phyloP scores from a whole-genome alignment of 2,329 filamentous ascomycete genomes.

The Cordyceps javanica region DNA sequence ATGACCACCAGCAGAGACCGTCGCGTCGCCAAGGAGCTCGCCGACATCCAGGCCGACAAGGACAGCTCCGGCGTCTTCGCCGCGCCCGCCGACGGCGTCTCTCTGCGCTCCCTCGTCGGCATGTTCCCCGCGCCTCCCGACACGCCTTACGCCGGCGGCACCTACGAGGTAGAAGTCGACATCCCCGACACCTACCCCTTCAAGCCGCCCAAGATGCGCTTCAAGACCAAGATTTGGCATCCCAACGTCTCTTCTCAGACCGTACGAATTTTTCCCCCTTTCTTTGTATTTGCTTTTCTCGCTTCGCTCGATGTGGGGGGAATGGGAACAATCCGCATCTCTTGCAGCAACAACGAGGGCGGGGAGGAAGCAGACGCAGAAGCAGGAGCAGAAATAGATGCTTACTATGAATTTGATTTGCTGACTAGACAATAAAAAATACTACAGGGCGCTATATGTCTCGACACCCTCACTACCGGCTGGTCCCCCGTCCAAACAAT shows the following conservation, averaged over 20 bases:
- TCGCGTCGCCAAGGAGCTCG: slow-evolving; percentile 68
- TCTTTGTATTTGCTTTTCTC: slow-evolving; percentile 15
- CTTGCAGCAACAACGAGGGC: too few species aligned
- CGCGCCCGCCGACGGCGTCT: slow-evolving; percentile 55
- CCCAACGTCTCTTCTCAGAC: slow-evolving; percentile 94
- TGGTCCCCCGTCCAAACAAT: slow-evolving; percentile 97
- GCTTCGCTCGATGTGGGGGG: not conserved
- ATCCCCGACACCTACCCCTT: slow-evolving; percentile 92
- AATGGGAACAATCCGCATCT: not conserved
- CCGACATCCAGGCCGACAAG: slow-evolving; percentile 66
- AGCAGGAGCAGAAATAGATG: too few species aligned
- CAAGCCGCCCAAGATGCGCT: slow-evolving; percentile 83
- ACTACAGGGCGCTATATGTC: slow-evolving; percentile 82
- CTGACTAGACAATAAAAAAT: not conserved
- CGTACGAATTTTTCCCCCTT: slow-evolving; percentile 46
- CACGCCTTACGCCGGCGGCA: slow-evolving; percentile 86
- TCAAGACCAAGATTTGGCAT: slow-evolving; percentile 93
- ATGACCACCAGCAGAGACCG: slow-evolving; percentile 50
- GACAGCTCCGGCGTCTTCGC: slow-evolving; percentile 70
- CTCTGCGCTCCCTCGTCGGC: slow-evolving; percentile 77
- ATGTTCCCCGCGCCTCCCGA: slow-evolving; percentile 82
- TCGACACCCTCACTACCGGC: slow-evolving; percentile 81
- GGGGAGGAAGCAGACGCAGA: too few species aligned
- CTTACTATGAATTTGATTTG: not conserved
- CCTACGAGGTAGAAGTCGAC: slow-evolving; percentile 74